Base-by-base conservation (phyloP, 306 rosid species). In the Elaeagnus macrophylla region DNA sequence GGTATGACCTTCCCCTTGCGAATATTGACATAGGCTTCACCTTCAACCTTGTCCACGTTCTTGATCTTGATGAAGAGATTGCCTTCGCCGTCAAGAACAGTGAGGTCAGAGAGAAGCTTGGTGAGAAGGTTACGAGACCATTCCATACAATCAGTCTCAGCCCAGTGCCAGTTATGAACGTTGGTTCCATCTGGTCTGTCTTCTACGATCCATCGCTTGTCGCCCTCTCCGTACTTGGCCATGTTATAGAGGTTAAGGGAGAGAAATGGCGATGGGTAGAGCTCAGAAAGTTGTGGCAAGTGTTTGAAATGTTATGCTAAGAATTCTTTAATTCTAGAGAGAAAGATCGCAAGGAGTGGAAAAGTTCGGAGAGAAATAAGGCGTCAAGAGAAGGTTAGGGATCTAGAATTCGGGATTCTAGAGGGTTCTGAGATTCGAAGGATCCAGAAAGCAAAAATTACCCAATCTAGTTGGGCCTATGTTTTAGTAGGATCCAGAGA, bases 121-220 rank as follows among this genome's bases (percentile, higher is more conserved):
- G 73, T 39, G 65, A 91, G 74, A 57, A 82, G 68, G 64, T 69
- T 65, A 9, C 79, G 83, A 7, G 95, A 80, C 99, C 99, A 91
- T 48, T 79, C 94, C 9, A 91, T 76, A 61, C 99, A 91, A 44
- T 91, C 77, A 7, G 96, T 91, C 72, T 91, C 99, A 0, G 96
- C 41, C 99, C 99, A 91, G 78, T 91, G 99, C 99, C 99, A 91
- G 77, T 91, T 91, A 71, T 91, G 96, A 43, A 91, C 96, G 69
- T 91, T 91, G 16, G 99, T 77, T 7, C 99, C 99, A 67, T 91
- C 99, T 4, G 95, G 59, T 7, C 99, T 67, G 19, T 91, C 99
- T 37, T 82, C 95, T 7, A 91, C 99, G 83, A 91, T 91, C 99
- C 99, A 91, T 0, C 99, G 89, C 70, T 80, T 84, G 79, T 87